These are phyloP conservation scores for Patellaria atrata DNA, from an alignment of 495 filamentous ascomycete species.

Conservation along the genomic window DNA sequence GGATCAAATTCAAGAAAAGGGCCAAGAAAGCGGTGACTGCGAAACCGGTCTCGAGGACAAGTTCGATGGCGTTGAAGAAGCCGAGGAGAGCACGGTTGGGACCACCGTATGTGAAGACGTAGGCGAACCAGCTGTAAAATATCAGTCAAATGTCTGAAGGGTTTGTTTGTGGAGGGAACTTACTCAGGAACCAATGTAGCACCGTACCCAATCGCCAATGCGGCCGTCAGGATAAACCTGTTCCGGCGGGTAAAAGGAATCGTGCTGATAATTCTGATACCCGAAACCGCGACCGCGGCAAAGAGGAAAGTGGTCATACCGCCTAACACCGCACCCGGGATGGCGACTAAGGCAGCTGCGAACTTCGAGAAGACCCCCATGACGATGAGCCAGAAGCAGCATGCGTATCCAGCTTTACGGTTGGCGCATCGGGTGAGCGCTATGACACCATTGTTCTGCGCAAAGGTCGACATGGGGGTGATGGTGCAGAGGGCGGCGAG, in stretches of 20 bases:
- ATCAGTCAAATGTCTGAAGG: slow-evolving; percentile 5
- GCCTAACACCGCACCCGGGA: slow-evolving; percentile 66
- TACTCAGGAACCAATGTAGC: slow-evolving; percentile 64
- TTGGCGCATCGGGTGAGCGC: slow-evolving; percentile 81
- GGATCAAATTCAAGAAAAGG: slow-evolving; percentile 55
- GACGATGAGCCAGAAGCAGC: slow-evolving; percentile 68
- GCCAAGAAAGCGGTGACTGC: slow-evolving; percentile 57
- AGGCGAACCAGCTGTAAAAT: slow-evolving; percentile 27
- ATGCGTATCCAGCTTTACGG: slow-evolving; percentile 64
- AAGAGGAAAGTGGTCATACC: slow-evolving; percentile 95
- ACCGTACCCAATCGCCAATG: slow-evolving; percentile 61
- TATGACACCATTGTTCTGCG: slow-evolving; percentile 91
- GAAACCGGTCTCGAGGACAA: slow-evolving; percentile 72
- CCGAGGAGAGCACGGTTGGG: slow-evolving; percentile 57
- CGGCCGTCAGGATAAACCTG: slow-evolving; percentile 73
- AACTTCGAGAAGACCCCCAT: slow-evolving; percentile 91
- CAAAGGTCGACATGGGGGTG: slow-evolving; percentile 65
- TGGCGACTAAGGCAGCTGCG: slow-evolving; percentile 72
- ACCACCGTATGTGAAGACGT: slow-evolving; percentile 62
- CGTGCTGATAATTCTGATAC: slow-evolving; percentile 68
- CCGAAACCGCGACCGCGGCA: slow-evolving; percentile 68
- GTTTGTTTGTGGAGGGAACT: slow-evolving; percentile 16
- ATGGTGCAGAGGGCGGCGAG: slow-evolving; percentile 73
- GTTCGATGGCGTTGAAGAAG: slow-evolving; percentile 65
- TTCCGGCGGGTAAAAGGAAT: slow-evolving; percentile 72